Conservation (phyloP, 106 monocot species). For the Dioscorea alata region DNA sequence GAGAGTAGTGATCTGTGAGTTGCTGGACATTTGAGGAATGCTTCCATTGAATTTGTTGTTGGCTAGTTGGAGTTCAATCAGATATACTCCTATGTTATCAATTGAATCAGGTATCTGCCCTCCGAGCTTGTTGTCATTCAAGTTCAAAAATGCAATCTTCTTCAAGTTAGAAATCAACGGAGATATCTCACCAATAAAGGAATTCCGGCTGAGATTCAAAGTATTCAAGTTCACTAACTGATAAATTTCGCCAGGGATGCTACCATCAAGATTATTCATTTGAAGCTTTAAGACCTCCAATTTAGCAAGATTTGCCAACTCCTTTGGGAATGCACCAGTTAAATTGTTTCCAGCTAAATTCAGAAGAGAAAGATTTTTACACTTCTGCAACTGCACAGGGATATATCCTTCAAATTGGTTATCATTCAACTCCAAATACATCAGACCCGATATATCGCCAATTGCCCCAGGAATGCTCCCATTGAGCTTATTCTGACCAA, state of each 20-base stretch:
- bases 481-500: constrained; percentile 24
- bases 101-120: constrained; percentile 40
- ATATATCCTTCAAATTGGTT: constrained; percentile 21
- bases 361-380: constrained; percentile 33
- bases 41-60: constrained; percentile 36
- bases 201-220: constrained; percentile 48
- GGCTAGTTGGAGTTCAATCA: constrained; percentile 51
- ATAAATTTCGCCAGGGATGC: constrained; percentile 34
- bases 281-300: constrained; percentile 55
- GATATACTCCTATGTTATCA: background rate
- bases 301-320: constrained; percentile 38
- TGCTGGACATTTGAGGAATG: constrained; percentile 40
- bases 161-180: constrained; percentile 16
- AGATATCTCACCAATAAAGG: constrained; percentile 35
- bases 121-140: constrained; percentile 27
- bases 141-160: constrained; percentile 29
- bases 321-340: constrained; percentile 22
- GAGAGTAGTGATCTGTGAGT: constrained; percentile 21
- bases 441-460: constrained; percentile 9
- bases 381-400: constrained; percentile 20
- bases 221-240: constrained; percentile 17
- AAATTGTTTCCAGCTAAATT: constrained; percentile 52
- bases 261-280: constrained; percentile 33
- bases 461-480: constrained; percentile 28
- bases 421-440: constrained; percentile 28